Conservation (phyloP, 2,329 filamentous ascomycete genomes). For the Pezicula rhizophila region DNA sequence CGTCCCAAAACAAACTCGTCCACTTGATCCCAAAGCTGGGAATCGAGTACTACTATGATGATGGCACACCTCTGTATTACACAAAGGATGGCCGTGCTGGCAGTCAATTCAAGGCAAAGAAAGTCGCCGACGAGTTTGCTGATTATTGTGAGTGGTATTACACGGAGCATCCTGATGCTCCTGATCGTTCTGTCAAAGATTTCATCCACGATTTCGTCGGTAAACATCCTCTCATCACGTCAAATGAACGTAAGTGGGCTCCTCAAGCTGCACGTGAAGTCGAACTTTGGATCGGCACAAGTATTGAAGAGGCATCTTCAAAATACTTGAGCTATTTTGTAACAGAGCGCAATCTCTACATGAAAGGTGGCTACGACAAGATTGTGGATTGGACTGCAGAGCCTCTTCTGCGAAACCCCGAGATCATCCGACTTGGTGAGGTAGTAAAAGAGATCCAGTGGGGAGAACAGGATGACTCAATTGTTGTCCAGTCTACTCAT, state of each 20-base stretch:
- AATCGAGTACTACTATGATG: constrained; percentile 39
- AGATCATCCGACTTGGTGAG: constrained; percentile 32
- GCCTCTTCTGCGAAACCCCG: constrained; percentile 28
- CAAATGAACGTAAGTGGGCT: constrained; percentile 36
- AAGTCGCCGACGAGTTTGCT: constrained; percentile 38
- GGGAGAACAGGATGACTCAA: constrained; percentile 27
- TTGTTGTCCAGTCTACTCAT: constrained; percentile 20
- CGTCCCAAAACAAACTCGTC: constrained; percentile 36
- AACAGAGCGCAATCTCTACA: constrained; percentile 37
- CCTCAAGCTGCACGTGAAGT: constrained; percentile 37
- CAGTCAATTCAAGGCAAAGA: constrained; percentile 39
- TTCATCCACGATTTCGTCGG: constrained; percentile 35
- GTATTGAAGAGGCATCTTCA: constrained; percentile 34
- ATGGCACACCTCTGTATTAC: constrained; percentile 35
- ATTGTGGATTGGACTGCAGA: constrained; percentile 35
- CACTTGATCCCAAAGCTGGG: constrained; percentile 35
- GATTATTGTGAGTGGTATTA: constrained; percentile 36
- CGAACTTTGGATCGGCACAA: constrained; percentile 37
- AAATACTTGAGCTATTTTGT: constrained; percentile 37
- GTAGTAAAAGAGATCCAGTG: constrained; percentile 33
- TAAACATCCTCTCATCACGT: constrained; percentile 34
- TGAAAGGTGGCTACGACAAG: constrained; percentile 39
- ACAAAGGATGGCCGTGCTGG: constrained; percentile 36
- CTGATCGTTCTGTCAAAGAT: constrained; percentile 33
- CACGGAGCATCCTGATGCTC: constrained; percentile 32